A percentile compares a stretch with the other conserved stretches of the same genome.
Conservation (phyloP, 805 yeast species). For the Candida xyloterini region DNA sequence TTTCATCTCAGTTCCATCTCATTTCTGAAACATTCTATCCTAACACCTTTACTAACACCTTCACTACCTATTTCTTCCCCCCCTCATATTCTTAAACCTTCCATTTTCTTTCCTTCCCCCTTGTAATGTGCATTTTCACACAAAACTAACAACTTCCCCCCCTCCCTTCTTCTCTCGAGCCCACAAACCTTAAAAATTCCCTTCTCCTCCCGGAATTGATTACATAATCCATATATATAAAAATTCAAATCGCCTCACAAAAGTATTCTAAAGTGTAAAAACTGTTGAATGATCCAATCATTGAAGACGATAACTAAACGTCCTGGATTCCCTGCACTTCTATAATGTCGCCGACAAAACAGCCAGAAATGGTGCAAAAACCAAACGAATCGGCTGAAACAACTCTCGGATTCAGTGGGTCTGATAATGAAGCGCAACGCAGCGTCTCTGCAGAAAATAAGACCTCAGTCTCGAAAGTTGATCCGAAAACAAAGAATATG, state of each 20-base stretch:
- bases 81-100: no score
- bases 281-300: no score
- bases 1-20: not conserved
- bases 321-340: no score
- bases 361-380: not conserved
- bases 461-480: conserved; percentile 4
- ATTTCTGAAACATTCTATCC: not conserved
- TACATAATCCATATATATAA: not conserved
- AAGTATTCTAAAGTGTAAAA: no score
- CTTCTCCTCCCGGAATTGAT: not conserved
- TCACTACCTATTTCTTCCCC: no score
- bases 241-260: not conserved
- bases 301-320: no score
- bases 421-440: conserved; percentile 9
- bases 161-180: not conserved
- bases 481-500: conserved; percentile 13
- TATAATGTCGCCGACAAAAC: not conserved
- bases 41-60: not conserved
- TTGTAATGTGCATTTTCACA: no score
- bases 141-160: no score
- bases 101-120: no score
- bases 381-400: not conserved
- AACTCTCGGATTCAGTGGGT: conserved; percentile 3
- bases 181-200: no score
- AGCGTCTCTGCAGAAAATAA: conserved; percentile 5